Conservation (phyloP, 257 asterid species). For the Nemophila menziesii region DNA sequence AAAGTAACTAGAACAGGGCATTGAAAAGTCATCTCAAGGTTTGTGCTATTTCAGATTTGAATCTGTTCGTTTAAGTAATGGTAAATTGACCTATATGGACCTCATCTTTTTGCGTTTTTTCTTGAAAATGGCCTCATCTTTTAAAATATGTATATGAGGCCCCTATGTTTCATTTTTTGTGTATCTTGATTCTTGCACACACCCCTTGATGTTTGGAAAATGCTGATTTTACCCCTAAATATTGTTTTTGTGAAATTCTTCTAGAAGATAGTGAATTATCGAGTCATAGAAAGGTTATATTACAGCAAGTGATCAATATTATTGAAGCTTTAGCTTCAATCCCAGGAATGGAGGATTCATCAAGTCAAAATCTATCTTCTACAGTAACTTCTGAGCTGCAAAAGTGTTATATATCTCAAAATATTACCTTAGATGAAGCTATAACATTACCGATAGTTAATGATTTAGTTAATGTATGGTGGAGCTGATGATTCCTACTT, state of each 20-base stretch:
- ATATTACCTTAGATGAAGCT: conserved; percentile 34
- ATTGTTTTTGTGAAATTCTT: too few relatives aligned
- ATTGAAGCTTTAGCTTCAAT: conserved; percentile 71
- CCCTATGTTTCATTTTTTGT: too few relatives aligned
- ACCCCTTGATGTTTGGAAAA: too few relatives aligned
- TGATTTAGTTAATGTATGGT: conserved; percentile 65
- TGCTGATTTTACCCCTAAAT: too few relatives aligned
- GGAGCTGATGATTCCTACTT: too few relatives aligned
- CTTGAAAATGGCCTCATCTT: too few relatives aligned
- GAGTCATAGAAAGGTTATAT: conserved; percentile 25
- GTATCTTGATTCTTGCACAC: too few relatives aligned
- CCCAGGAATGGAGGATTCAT: conserved; percentile 61
- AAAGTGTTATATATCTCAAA: conserved; percentile 36
- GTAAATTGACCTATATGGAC: too few relatives aligned
- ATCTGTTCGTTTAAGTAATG: too few relatives aligned
- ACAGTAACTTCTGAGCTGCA: conserved; percentile 58
- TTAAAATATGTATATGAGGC: too few relatives aligned
- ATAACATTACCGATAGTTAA: conserved; percentile 29
- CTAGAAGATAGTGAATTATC: conserved; percentile 15
- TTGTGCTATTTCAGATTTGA: neutral
- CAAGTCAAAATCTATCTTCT: conserved; percentile 39
- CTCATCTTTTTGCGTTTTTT: too few relatives aligned
- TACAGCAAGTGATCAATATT: conserved; percentile 43
- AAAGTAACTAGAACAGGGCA: conserved; percentile 35
- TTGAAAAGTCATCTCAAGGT: conserved; percentile 50